A percentile compares a stretch with the other conserved stretches of the same genome.
These are phyloP conservation scores for Vanrija pseudolonga DNA, from an alignment of 1,284 basidiomycete genomes.

Conservation along the genomic window DNA sequence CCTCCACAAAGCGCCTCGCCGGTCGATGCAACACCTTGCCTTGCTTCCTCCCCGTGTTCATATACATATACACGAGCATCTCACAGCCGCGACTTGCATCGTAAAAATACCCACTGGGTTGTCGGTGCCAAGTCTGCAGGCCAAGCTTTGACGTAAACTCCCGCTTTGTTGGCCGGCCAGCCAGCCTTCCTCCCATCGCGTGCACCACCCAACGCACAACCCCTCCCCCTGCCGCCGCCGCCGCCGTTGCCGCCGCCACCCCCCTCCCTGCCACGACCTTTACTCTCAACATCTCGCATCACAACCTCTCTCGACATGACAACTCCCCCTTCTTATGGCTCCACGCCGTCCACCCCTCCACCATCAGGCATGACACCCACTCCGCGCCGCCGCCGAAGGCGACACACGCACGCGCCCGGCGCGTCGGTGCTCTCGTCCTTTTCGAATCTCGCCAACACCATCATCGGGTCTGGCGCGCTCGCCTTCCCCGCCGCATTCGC, in stretches of 20 bases:
- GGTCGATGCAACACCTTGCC: too few species aligned
- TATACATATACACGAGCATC: too few species aligned
- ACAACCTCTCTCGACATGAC: too few species aligned
- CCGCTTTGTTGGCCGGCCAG: background rate
- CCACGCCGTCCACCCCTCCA: background rate
- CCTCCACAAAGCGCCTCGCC: too few species aligned
- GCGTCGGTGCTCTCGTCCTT: constrained; percentile 29
- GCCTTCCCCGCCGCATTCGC: constrained; percentile 67
- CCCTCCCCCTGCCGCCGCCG: background rate
- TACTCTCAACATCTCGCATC: background rate
- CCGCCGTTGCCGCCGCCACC: background rate
- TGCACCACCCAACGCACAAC: background rate
- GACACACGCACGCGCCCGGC: constrained; percentile 10
- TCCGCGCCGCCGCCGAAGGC: constrained; percentile 5
- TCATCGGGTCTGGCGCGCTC: constrained; percentile 74
- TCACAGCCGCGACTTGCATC: too few species aligned
- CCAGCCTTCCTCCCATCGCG: too few species aligned
- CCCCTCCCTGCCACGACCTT: too few species aligned
- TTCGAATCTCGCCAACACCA: constrained; percentile 73
- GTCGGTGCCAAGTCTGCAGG: too few species aligned
- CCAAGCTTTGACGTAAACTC: background rate
- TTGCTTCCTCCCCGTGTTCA: too few species aligned
- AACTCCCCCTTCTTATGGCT: background rate
- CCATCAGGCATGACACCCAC: background rate
- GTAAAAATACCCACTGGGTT: too few species aligned